These are phyloP conservation scores for Phytophthora foliorum DNA, from an alignment of 352 stramenopile species.

Conservation along the genomic window DNA sequence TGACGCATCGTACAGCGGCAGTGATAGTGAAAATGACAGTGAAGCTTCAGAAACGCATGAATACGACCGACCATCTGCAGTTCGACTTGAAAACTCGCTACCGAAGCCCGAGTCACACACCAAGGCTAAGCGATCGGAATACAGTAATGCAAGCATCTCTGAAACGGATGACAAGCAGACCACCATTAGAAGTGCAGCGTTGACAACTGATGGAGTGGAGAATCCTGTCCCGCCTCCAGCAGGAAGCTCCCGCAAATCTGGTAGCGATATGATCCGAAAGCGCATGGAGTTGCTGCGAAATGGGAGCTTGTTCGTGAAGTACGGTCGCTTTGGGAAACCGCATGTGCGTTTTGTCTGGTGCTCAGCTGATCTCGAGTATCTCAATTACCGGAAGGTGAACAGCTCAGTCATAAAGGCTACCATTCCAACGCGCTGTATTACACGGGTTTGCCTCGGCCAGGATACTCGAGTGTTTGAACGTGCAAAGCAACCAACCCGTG, in stretches of 20 bases:
- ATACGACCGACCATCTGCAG: constrained; percentile 25
- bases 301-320: constrained; percentile 84
- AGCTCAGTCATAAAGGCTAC: constrained; percentile 59
- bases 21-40: constrained; percentile 62
- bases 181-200: constrained; percentile 17
- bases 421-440: constrained; percentile 65
- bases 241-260: constrained; percentile 34
- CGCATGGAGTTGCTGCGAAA: constrained; percentile 79
- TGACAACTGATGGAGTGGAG: constrained; percentile 10
- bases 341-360: constrained; percentile 89
- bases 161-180: constrained; percentile 24
- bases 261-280: constrained; percentile 68
- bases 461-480: constrained; percentile 73
- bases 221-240: not conserved
- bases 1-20: constrained; percentile 37
- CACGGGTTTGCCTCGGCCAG: constrained; percentile 54
- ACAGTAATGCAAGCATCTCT: constrained; percentile 25
- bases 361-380: constrained; percentile 75
- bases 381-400: constrained; percentile 76
- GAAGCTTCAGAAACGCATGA: constrained; percentile 41
- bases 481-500: constrained; percentile 55
- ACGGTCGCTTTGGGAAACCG: constrained; percentile 75
- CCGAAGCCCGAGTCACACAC: constrained; percentile 6
- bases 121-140: constrained; percentile 25
- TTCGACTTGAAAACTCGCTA: constrained; percentile 10